Percentiles rank a stretch among this genome's conserved stretches.
Evolutionary conservation across 352 stramenopile genomes (phyloP).

Genomic region (Phytophthora uliginosa): DNA sequence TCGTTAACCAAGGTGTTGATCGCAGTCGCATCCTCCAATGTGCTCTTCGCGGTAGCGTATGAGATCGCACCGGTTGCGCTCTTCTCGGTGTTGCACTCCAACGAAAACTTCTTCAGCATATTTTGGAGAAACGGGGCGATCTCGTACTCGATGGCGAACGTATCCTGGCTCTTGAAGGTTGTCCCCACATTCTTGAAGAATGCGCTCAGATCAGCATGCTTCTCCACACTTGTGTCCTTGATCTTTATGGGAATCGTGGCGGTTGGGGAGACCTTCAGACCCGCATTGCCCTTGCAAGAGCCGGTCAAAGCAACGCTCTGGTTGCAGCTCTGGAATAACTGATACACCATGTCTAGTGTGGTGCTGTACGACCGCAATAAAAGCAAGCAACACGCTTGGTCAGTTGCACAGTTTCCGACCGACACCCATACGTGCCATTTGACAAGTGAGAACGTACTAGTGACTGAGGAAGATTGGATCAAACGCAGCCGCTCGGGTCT

Average conservation of each 20-base stretch:
- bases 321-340: conserved; percentile 71
- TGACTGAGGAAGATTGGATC: conserved; percentile 61
- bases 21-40: conserved; percentile 52
- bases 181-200: conserved; percentile 50
- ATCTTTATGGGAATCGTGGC: conserved; percentile 48
- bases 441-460: conserved; percentile 42
- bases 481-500: conserved; percentile 53
- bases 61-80: conserved; percentile 43
- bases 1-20: conserved; percentile 60
- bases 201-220: conserved; percentile 31
- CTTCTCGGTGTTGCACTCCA: conserved; percentile 49
- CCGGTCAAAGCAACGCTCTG: conserved; percentile 47
- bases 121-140: conserved; percentile 65
- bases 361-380: conserved; percentile 36
- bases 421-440: not conserved
- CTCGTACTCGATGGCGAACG: conserved; percentile 69
- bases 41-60: conserved; percentile 51
- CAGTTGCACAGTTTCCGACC: not conserved
- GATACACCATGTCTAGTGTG: conserved; percentile 71
- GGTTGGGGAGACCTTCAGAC: conserved; percentile 39
- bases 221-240: conserved; percentile 39
- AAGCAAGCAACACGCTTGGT: not conserved
- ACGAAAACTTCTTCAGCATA: conserved; percentile 63
- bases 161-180: conserved; percentile 45
- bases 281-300: conserved; percentile 31